A percentile compares a stretch with the other conserved stretches of the same genome.
Conservation (phyloP, 495 filamentous ascomycete species). For the Annulohypoxylon nitens region DNA sequence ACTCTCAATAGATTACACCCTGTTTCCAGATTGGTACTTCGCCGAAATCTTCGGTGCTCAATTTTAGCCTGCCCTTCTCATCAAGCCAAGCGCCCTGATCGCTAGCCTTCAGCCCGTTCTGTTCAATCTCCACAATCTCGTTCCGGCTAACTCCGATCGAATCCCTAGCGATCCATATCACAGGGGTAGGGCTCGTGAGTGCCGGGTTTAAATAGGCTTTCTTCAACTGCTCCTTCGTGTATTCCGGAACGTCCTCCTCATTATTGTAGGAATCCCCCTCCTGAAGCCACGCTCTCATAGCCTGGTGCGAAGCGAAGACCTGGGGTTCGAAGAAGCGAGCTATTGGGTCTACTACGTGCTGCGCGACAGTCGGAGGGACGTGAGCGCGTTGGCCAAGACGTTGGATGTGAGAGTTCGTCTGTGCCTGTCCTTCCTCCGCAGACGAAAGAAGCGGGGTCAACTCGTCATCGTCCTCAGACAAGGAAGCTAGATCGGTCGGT, state of each 20-base stretch:
- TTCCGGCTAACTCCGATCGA: constrained; percentile 71
- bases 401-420: constrained; percentile 29
- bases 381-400: constrained; percentile 35
- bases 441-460: constrained; percentile 56
- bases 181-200: constrained; percentile 68
- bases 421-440: constrained; percentile 48
- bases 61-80: constrained; percentile 68
- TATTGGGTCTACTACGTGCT: constrained; percentile 42
- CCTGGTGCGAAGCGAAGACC: constrained; percentile 39
- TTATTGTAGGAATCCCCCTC: constrained; percentile 59
- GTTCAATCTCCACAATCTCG: constrained; percentile 62
- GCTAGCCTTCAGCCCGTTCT: constrained; percentile 57
- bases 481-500: constrained; percentile 59
- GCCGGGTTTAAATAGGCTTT: constrained; percentile 77
- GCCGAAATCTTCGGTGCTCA: constrained; percentile 61
- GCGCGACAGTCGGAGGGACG: constrained; percentile 37
- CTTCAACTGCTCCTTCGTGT: constrained; percentile 66
- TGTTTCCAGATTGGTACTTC: constrained; percentile 77
- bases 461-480: constrained; percentile 66
- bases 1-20: constrained; percentile 56
- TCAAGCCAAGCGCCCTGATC: constrained; percentile 76
- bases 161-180: constrained; percentile 79
- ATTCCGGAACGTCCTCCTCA: constrained; percentile 66
- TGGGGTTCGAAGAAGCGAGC: constrained; percentile 47
- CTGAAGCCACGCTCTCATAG: constrained; percentile 47